phyloP scores from a whole-genome alignment of 2,329 filamentous ascomycete species.

The Penicillium expansum region DNA sequence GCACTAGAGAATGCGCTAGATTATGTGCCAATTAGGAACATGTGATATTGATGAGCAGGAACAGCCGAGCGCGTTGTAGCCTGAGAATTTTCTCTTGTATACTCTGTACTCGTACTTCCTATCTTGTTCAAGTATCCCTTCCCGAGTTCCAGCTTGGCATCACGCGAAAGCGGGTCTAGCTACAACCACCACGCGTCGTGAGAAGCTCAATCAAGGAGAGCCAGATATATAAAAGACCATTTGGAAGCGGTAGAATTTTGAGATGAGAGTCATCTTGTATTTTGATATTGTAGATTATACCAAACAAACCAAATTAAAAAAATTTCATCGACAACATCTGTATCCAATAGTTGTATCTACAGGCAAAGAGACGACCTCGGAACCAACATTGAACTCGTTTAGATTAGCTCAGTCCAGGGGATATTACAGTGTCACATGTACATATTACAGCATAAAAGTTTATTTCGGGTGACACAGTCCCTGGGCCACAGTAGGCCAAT shows the following conservation, averaged over 20 bases:
- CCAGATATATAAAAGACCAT: neutral
- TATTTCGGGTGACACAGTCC: neutral
- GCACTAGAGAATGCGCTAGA: neutral
- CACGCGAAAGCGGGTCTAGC: neutral
- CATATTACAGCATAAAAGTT: neutral
- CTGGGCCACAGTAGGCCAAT: neutral
- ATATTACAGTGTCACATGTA: neutral
- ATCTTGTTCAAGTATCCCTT: neutral
- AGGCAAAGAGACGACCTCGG: neutral
- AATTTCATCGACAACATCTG: neutral
- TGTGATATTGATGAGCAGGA: neutral
- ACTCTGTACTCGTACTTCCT: too few relatives aligned
- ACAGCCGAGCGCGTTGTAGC: neutral
- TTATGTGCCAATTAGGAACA: neutral
- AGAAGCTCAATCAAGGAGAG: neutral
- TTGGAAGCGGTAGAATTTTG: neutral
- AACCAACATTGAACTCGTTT: neutral
- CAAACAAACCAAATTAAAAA: neutral
- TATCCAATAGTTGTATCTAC: neutral
- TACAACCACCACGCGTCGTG: neutral
- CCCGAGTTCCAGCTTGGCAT: constrained; percentile 5
- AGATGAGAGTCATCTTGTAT: neutral
- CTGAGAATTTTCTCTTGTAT: neutral
- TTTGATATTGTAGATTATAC: neutral
- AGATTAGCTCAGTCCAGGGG: neutral